A percentile compares a stretch with the other conserved stretches of the same genome.
These are phyloP conservation scores for Tolypocladium paradoxum DNA, from an alignment of 2,329 filamentous ascomycete genomes.

Conservation along the genomic window DNA sequence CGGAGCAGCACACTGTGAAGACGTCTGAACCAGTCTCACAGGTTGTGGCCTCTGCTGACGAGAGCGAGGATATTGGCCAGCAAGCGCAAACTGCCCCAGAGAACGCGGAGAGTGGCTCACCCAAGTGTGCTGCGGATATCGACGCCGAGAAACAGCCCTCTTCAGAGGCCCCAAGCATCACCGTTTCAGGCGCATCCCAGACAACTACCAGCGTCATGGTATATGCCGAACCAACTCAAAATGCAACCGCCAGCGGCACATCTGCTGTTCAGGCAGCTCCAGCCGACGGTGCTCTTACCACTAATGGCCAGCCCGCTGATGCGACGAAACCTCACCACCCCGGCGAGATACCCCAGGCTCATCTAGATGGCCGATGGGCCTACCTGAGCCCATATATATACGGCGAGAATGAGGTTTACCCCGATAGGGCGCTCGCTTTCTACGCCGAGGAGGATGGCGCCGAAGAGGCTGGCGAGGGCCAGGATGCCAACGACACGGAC, in stretches of 20 bases:
- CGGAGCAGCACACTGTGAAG: neutral
- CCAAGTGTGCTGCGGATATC: no score
- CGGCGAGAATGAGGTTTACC: slow-evolving; percentile 27
- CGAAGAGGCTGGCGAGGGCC: slow-evolving; percentile 6
- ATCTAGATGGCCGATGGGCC: slow-evolving; percentile 23
- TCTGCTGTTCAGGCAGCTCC: neutral
- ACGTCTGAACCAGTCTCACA: neutral
- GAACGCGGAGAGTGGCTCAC: neutral
- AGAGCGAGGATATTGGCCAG: neutral
- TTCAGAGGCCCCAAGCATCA: neutral
- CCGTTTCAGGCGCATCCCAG: neutral
- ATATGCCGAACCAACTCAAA: neutral
- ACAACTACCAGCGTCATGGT: neutral
- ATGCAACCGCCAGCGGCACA: neutral
- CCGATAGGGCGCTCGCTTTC: slow-evolving; percentile 5
- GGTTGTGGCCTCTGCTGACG: neutral
- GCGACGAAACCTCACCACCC: slow-evolving; percentile 1
- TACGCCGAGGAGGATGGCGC: neutral
- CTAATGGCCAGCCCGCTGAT: neutral
- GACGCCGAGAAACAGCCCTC: neutral
- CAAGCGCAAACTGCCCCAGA: neutral
- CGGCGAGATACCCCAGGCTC: slow-evolving; percentile 16
- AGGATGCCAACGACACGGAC: slow-evolving; percentile 14
- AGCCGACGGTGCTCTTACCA: neutral
- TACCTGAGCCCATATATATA: slow-evolving; percentile 29